These are phyloP conservation scores for Colletotrichum scovillei DNA, from an alignment of 2,329 filamentous ascomycete genomes.

Conservation along the genomic window DNA sequence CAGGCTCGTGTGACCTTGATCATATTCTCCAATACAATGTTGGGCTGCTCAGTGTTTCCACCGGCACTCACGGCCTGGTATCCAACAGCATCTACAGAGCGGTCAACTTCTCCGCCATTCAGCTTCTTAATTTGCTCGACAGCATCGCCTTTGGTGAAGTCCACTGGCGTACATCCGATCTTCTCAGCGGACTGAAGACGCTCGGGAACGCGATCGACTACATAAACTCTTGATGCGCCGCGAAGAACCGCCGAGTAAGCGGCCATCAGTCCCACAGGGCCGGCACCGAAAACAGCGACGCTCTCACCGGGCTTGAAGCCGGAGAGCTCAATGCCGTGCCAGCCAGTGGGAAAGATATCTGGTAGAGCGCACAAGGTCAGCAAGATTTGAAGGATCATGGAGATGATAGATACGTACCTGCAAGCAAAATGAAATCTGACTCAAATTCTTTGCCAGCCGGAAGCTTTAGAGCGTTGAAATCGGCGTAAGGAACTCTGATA, in stretches of 20 bases:
- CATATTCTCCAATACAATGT: conserved; percentile 72
- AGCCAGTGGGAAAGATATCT: conserved; percentile 55
- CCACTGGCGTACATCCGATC: conserved; percentile 70
- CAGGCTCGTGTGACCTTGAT: conserved; percentile 71
- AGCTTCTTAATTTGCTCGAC: conserved; percentile 69
- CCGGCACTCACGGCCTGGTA: conserved; percentile 70
- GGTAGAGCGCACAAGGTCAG: neutral
- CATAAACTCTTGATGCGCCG: conserved; percentile 70
- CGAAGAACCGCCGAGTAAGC: conserved; percentile 71
- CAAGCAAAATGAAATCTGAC: conserved; percentile 66
- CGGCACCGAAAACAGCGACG: conserved; percentile 73
- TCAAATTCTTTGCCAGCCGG: conserved; percentile 71
- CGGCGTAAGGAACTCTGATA: conserved; percentile 72
- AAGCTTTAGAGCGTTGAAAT: conserved; percentile 73
- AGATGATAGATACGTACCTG: conserved; percentile 51
- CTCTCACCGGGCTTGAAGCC: conserved; percentile 71
- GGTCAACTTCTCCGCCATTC: conserved; percentile 67
- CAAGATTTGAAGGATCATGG: accelerated
- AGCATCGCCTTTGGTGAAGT: conserved; percentile 69
- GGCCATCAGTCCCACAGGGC: conserved; percentile 74
- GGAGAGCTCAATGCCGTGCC: conserved; percentile 67
- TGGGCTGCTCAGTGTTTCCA: conserved; percentile 69
- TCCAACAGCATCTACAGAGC: conserved; percentile 73
- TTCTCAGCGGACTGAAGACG: conserved; percentile 68
- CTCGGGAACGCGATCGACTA: conserved; percentile 72